Percentiles rank a stretch among this genome's conserved stretches.
These are phyloP conservation scores for Podaxis rugospora DNA, from an alignment of 768 basidiomycete species.

Conservation along the genomic window DNA sequence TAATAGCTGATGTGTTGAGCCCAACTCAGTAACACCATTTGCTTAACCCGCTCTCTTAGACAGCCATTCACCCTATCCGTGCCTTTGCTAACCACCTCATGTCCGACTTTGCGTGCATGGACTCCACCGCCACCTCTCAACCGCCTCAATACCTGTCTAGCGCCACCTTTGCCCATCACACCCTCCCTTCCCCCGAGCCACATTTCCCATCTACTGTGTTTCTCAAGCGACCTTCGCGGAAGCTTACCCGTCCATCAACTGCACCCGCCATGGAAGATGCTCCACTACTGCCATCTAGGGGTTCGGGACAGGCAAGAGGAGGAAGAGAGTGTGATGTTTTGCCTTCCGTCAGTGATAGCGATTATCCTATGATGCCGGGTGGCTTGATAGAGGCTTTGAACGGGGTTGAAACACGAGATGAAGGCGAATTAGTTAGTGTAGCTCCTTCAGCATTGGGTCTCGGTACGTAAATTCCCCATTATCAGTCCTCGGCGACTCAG, in stretches of 20 bases:
- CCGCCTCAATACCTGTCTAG: not conserved
- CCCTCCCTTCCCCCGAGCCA: not conserved
- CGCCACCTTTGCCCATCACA: not conserved
- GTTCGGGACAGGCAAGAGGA: conserved; percentile 13
- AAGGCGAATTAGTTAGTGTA: not conserved
- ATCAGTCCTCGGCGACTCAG: not conserved
- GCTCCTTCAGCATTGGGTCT: not conserved
- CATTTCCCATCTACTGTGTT: conserved; percentile 11
- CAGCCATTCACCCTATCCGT: not conserved
- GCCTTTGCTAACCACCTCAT: not conserved
- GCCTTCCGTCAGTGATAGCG: not conserved
- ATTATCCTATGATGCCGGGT: not conserved
- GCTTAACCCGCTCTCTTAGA: not conserved
- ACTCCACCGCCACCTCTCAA: not conserved
- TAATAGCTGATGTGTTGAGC: not conserved
- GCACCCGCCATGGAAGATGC: conserved; percentile 39
- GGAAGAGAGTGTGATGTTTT: not conserved
- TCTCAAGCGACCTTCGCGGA: conserved; percentile 15
- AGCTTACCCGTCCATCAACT: conserved; percentile 29
- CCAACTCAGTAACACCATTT: not conserved
- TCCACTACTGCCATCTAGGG: conserved; percentile 36
- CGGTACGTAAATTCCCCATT: conserved; percentile 1
- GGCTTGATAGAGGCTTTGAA: not conserved
- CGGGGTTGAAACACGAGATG: not conserved
- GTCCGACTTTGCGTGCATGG: not conserved